Percentiles rank a stretch among this genome's conserved stretches.
Evolutionary conservation across 164 flowering plant genomes (phyloP).

Genomic region (Brasenia schreberi): DNA sequence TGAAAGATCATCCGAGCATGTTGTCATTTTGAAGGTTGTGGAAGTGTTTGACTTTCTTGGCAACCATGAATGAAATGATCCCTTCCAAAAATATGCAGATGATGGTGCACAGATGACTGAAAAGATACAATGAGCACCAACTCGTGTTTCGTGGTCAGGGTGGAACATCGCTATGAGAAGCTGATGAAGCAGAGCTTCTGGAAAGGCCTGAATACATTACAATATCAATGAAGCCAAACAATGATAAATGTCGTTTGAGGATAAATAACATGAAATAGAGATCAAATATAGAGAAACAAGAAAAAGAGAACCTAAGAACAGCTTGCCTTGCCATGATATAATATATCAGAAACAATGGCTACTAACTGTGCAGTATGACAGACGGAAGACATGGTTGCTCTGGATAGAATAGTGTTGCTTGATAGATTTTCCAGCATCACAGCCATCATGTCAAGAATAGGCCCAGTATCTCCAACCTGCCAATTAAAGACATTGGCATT

Average conservation of each 20-base stretch:
- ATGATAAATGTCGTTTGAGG: not conserved
- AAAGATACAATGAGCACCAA: constrained; percentile 60
- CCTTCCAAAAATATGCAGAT: constrained; percentile 22
- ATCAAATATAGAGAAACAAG: not conserved
- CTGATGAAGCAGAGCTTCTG: constrained; percentile 84
- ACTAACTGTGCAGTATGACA: constrained; percentile 49
- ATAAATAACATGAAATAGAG: not conserved
- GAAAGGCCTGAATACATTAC: constrained; percentile 51
- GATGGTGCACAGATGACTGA: constrained; percentile 69
- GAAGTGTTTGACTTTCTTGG: constrained; percentile 7
- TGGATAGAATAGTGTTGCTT: constrained; percentile 27
- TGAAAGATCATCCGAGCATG: constrained; percentile 10
- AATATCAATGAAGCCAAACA: not conserved
- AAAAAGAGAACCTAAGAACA: not conserved
- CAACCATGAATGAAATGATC: not conserved
- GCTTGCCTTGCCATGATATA: constrained; percentile 61
- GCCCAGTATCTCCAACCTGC: constrained; percentile 87
- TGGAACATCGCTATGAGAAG: constrained; percentile 72
- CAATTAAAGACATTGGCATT: constrained; percentile 5
- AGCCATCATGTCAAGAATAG: constrained; percentile 81
- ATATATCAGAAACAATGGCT: constrained; percentile 48
- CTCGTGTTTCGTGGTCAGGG: constrained; percentile 69
- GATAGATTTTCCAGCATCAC: constrained; percentile 63
- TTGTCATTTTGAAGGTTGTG: constrained; percentile 13
- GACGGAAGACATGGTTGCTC: constrained; percentile 58